These are phyloP conservation scores for Rhododendron ovatum DNA, from an alignment of 148 eudicot genomes.

Conservation along the genomic window DNA sequence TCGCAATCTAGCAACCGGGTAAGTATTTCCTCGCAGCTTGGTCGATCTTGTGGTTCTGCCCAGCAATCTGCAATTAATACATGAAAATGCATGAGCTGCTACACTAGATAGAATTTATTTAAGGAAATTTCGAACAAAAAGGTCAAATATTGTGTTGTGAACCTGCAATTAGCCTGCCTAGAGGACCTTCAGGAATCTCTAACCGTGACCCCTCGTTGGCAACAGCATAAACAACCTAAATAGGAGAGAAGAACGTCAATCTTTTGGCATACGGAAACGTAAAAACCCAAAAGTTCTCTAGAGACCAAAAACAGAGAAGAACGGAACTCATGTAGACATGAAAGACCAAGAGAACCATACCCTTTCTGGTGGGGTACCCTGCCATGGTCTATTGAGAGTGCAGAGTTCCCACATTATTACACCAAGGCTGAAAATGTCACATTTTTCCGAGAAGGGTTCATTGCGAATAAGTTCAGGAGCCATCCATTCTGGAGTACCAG, in stretches of 20 bases:
- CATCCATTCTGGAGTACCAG: constrained; percentile 99
- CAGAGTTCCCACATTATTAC: constrained; percentile 98
- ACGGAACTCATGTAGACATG: no score
- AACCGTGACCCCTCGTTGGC: constrained; percentile 71
- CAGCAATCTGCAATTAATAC: constrained; percentile 71
- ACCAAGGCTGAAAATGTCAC: constrained; percentile 96
- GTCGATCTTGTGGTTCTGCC: constrained; percentile 84
- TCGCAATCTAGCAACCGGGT: constrained; percentile 82
- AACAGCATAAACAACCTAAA: constrained; percentile 87
- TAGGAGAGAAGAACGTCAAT: background rate
- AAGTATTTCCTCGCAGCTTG: constrained; percentile 75
- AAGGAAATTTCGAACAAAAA: background rate
- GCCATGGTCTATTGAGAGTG: constrained; percentile 87
- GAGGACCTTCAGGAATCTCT: constrained; percentile 89
- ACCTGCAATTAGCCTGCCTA: constrained; percentile 87
- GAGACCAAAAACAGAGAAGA: background rate
- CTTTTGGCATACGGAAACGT: background rate
- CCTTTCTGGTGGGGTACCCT: constrained; percentile 81
- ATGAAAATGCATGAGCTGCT: background rate
- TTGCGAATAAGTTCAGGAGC: constrained; percentile 95
- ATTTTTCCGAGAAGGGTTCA: constrained; percentile 88
- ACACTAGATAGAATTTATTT: background rate
- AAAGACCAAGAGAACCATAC: constrained; percentile 24
- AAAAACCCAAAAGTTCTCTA: no score
- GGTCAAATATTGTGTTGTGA: background rate